Evolutionary conservation across 352 stramenopile genomes (phyloP), one percentile per base, ranked within the genome.

Genomic region (Phytophthora sp.): DNA sequence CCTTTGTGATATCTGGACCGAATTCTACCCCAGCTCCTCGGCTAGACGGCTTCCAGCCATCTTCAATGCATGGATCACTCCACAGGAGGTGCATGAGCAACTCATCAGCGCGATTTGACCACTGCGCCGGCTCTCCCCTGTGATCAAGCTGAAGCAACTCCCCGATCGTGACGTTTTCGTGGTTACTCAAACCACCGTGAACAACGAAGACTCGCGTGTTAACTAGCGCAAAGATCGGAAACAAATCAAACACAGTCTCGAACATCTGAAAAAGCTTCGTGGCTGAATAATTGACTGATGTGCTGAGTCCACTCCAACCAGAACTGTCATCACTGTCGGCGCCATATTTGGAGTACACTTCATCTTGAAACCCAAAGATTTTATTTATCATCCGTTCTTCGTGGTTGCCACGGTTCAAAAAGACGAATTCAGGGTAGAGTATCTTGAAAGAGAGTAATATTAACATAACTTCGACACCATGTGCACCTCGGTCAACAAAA

Each of bases 361-460:
- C 85, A 27, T 79, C 74, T 62, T 87, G 68, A 46, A 97, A 94
- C 1, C 87, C 88, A 35, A 96, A 94, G 10, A 91, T 79, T 54
- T 92, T 84, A 72, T 97, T 97, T 53, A 97, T 93, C 74, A 97
- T 87, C 0, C 77, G 79, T 46, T 91, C 92, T 82, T 98, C 95
- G 68, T 98, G 95, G 64, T 98, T 98, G 21, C 95, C 95, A 12
- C 95, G 83, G 57, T 98, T 98, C 26, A 98, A 49, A 35, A 92
- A 91, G 6, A 98, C 88, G 5, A 66, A 91, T 0, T 89, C 52
- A 1, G 92, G 89, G 50, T 92, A 90, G 23, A 96, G 43, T 3
- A 97, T 59, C 74, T 96, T 96, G 63, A 97, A 96, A 0, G 74
- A 72, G 2, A 96, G 66, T 10, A 97, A 57, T n/a, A 91, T 61